Percentiles rank a stretch among this genome's conserved stretches.
Conservation (phyloP, 2,329 filamentous ascomycete species). For the Penicillium sp. region DNA sequence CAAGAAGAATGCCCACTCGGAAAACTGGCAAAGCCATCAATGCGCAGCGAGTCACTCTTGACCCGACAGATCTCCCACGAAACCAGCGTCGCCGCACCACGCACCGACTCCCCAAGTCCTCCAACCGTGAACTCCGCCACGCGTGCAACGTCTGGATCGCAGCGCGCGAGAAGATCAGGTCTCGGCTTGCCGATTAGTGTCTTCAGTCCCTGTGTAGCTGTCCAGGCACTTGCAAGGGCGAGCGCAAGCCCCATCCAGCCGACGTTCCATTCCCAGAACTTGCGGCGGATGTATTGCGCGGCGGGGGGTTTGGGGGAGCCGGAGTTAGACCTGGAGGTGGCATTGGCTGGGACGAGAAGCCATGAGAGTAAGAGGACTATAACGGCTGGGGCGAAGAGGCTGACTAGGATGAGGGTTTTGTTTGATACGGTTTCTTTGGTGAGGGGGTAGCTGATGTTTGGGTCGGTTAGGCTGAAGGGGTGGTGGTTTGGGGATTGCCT, state of each 20-base stretch:
- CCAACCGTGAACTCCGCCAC: constrained; percentile 55
- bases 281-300: constrained; percentile 63
- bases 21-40: constrained; percentile 80
- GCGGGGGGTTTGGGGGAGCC: constrained; percentile 41
- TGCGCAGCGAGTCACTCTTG: constrained; percentile 47
- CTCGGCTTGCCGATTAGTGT: constrained; percentile 58
- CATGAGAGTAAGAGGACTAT: constrained; percentile 62
- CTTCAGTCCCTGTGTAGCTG: constrained; percentile 80
- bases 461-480: constrained; percentile 64
- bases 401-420: constrained; percentile 56
- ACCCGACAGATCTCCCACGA: constrained; percentile 67
- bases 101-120: constrained; percentile 46
- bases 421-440: constrained; percentile 64
- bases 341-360: constrained; percentile 57
- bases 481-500: constrained; percentile 56
- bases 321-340: constrained; percentile 35
- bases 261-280: constrained; percentile 82
- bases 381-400: constrained; percentile 55
- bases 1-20: constrained; percentile 67
- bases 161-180: constrained; percentile 59
- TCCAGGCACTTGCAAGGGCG: constrained; percentile 61
- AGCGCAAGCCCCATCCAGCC: constrained; percentile 75
- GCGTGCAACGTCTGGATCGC: constrained; percentile 62
- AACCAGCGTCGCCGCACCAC: constrained; percentile 59
- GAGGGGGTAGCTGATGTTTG: constrained; percentile 70